A percentile compares a stretch with the other conserved stretches of the same genome.
Conservation (phyloP, 2,329 filamentous ascomycete genomes). For the Penicillium verrucosum region DNA sequence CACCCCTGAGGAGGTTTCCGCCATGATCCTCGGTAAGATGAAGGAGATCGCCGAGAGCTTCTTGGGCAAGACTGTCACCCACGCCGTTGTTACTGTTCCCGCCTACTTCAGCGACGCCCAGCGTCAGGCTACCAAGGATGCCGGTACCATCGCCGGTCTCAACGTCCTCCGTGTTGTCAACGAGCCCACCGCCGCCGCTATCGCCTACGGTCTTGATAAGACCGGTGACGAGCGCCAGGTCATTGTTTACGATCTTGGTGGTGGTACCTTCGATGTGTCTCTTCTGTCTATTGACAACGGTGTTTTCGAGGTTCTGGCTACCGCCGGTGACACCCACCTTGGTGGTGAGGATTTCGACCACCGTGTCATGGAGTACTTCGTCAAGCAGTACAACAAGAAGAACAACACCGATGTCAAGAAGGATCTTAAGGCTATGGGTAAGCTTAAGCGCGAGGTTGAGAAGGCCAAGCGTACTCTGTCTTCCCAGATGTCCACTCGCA, state of each 20-base stretch:
- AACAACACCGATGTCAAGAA: conserved; percentile 87
- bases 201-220: conserved; percentile 92
- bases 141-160: conserved; percentile 84
- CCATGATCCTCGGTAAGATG: conserved; percentile 67
- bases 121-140: conserved; percentile 94
- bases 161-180: conserved; percentile 96
- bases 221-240: conserved; percentile 79
- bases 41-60: conserved; percentile 63
- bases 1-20: conserved; percentile 64
- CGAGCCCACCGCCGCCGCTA: conserved; percentile 91
- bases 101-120: conserved; percentile 99
- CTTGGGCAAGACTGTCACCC: conserved; percentile 58
- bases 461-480: conserved; percentile 99
- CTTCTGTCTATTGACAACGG: conserved; percentile 88
- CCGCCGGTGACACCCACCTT: conserved; percentile 93
- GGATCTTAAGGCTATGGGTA: conserved; percentile 97
- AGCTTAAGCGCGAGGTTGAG: conserved; percentile 98
- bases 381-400: conserved; percentile 99
- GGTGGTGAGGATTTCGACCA: conserved; percentile 99
- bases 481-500: conserved; percentile 86
- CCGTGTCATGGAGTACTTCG: conserved; percentile 92
- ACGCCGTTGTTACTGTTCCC: conserved; percentile 82
- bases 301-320: conserved; percentile 91
- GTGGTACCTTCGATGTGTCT: conserved; percentile 92
- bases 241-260: conserved; percentile 90